These are phyloP conservation scores for Eucalyptus pauciflora DNA, from an alignment of 345 rosid species.

Conservation along the genomic window DNA sequence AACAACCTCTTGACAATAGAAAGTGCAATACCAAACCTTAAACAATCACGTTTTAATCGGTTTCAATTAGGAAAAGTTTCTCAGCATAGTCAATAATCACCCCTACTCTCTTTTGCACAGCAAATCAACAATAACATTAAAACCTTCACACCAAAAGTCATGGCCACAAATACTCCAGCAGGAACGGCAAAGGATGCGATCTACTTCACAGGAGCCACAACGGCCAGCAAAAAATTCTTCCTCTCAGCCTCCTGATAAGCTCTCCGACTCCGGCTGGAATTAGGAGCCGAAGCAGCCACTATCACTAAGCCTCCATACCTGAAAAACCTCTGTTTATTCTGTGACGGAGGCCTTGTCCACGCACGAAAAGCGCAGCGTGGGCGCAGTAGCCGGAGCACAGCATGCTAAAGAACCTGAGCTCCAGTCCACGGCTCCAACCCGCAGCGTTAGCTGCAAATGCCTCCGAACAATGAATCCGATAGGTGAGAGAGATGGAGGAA, in stretches of 20 bases:
- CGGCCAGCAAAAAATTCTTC: slow-evolving; percentile 21
- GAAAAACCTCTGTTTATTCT: slow-evolving; percentile 5
- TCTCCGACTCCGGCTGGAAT: slow-evolving; percentile 29
- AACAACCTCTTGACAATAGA: not conserved
- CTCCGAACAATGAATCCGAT: not conserved
- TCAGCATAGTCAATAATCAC: not conserved
- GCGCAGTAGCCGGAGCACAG: not conserved
- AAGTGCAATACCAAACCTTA: not conserved
- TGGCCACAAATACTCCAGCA: slow-evolving; percentile 39
- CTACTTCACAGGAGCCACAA: slow-evolving; percentile 32
- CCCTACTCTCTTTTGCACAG: not conserved
- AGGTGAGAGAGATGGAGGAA: slow-evolving; percentile 24
- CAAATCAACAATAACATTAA: not conserved
- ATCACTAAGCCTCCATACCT: slow-evolving; percentile 27
- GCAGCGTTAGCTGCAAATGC: slow-evolving; percentile 12
- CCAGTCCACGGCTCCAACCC: not conserved
- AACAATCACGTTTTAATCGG: not conserved
- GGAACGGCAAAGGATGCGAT: slow-evolving; percentile 46
- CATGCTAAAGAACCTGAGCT: not conserved
- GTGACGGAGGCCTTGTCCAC: slow-evolving; percentile 1
- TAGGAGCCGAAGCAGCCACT: slow-evolving; percentile 14
- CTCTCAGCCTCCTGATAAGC: slow-evolving; percentile 54
- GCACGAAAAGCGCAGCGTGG: not conserved
- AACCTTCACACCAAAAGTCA: slow-evolving; percentile 54
- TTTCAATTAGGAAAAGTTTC: not conserved